phyloP scores from a whole-genome alignment of 1,139 yeast genomes.

The Pneumocystis sp. region DNA sequence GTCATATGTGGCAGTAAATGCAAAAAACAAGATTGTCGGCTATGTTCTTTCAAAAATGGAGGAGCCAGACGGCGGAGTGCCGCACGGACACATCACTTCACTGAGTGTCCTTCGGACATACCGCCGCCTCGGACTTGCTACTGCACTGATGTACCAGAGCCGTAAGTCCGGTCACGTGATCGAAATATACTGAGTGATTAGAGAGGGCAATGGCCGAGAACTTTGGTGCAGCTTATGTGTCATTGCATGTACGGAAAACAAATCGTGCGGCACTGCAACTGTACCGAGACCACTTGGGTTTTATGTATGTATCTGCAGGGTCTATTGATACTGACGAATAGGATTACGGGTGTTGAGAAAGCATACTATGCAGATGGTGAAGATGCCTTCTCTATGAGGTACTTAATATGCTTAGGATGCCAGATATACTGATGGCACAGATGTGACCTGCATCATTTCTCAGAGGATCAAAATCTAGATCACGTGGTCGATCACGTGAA shows the following conservation, averaged over 20 bases:
- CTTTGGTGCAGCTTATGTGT: constrained; percentile 69
- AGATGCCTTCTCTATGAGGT: constrained; percentile 95
- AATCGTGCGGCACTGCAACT: constrained; percentile 89
- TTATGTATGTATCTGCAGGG: constrained; percentile 29
- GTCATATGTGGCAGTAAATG: constrained; percentile 75
- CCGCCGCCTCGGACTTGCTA: constrained; percentile 90
- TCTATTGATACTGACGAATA: background rate
- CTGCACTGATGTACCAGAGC: constrained; percentile 83
- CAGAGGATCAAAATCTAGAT: too few relatives aligned
- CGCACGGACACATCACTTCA: constrained; percentile 91
- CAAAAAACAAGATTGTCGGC: constrained; percentile 51
- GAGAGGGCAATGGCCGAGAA: constrained; percentile 65
- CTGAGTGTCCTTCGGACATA: constrained; percentile 90
- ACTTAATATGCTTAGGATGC: too few relatives aligned
- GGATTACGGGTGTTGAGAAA: constrained; percentile 63
- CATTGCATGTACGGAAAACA: constrained; percentile 84
- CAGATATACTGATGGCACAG: too few relatives aligned
- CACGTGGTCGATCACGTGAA: too few relatives aligned
- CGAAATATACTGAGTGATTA: background rate
- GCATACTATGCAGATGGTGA: constrained; percentile 93
- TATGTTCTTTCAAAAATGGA: constrained; percentile 94
- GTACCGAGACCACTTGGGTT: constrained; percentile 70
- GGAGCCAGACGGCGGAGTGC: constrained; percentile 57
- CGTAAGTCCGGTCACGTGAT: constrained; percentile 17
- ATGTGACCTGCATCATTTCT: too few relatives aligned